These are phyloP conservation scores for Tympanopsis confertula DNA, from an alignment of 2,329 filamentous ascomycete genomes.

Conservation along the genomic window DNA sequence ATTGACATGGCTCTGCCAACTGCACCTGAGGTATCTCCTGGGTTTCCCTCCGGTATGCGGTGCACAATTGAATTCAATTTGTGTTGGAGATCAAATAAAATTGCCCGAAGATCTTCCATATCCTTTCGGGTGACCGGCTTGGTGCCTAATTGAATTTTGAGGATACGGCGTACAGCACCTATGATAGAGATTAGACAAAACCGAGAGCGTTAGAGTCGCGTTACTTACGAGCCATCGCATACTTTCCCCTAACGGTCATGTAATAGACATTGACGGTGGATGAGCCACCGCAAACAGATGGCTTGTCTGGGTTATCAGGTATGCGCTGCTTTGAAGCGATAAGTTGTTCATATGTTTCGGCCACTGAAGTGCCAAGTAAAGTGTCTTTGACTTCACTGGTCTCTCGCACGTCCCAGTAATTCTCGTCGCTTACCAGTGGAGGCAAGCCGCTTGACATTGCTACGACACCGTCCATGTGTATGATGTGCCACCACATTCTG, in stretches of 20 bases:
- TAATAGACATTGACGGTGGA: conserved; percentile 29
- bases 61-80: conserved; percentile 27
- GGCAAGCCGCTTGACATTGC: conserved; percentile 33
- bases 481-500: conserved; percentile 34
- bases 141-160: conserved; percentile 29
- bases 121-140: conserved; percentile 26
- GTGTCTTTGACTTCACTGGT: conserved; percentile 33
- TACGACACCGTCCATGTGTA: conserved; percentile 33
- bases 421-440: conserved; percentile 30
- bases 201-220: background rate
- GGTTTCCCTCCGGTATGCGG: conserved; percentile 22
- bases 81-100: conserved; percentile 24
- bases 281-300: conserved; percentile 22
- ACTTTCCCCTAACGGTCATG: conserved; percentile 27
- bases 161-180: conserved; percentile 26
- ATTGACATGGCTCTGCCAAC: conserved; percentile 8
- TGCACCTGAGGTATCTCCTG: conserved; percentile 10
- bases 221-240: conserved; percentile 27
- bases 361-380: conserved; percentile 21
- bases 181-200: background rate
- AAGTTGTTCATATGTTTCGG: conserved; percentile 19
- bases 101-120: conserved; percentile 27
- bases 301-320: conserved; percentile 25
- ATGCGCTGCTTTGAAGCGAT: conserved; percentile 16
- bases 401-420: conserved; percentile 31